Evolutionary conservation across 352 stramenopile species (phyloP).

Genomic region (Elongisporangium undulatum): DNA sequence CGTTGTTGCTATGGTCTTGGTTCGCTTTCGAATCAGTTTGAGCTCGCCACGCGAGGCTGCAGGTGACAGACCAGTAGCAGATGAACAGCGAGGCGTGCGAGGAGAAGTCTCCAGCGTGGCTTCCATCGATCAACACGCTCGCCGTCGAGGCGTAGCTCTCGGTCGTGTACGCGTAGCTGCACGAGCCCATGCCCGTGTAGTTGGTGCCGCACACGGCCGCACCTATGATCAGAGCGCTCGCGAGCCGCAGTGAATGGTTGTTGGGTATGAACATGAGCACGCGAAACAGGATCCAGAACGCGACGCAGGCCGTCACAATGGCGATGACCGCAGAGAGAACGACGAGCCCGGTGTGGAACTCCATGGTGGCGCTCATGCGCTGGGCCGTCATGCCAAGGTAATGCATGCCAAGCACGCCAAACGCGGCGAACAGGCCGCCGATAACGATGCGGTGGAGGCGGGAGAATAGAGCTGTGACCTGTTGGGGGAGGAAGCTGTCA

Average conservation of each 20-base stretch:
- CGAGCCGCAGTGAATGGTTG: slow-evolving; percentile 22
- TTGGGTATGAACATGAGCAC: slow-evolving; percentile 30
- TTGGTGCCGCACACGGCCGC: slow-evolving; percentile 36
- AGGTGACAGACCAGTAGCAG: slow-evolving; percentile 35
- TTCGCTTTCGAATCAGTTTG: too few relatives aligned
- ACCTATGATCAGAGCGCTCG: slow-evolving; percentile 35
- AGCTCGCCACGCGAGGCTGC: slow-evolving; percentile 22
- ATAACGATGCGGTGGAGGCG: slow-evolving; percentile 30
- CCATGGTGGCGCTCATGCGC: slow-evolving; percentile 21
- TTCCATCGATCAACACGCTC: too few relatives aligned
- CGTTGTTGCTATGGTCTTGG: too few relatives aligned
- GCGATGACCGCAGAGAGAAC: slow-evolving; percentile 31
- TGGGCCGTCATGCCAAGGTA: slow-evolving; percentile 50
- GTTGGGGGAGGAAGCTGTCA: too few relatives aligned
- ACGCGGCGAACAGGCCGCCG: slow-evolving; percentile 23
- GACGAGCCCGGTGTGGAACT: slow-evolving; percentile 19
- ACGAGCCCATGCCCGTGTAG: slow-evolving; percentile 30
- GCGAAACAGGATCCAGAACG: slow-evolving; percentile 57
- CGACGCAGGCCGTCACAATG: slow-evolving; percentile 28
- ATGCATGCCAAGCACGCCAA: slow-evolving; percentile 47
- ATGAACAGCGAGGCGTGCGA: slow-evolving; percentile 21
- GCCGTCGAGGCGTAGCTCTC: slow-evolving; percentile 18
- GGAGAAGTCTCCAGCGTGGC: slow-evolving; percentile 6
- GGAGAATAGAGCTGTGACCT: slow-evolving; percentile 41
- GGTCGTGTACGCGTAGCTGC: slow-evolving; percentile 12